A percentile compares a stretch with the other conserved stretches of the same genome.
Conservation (phyloP, 129 eudicot genomes). For the Rutidosis leptorrhynchoides region DNA sequence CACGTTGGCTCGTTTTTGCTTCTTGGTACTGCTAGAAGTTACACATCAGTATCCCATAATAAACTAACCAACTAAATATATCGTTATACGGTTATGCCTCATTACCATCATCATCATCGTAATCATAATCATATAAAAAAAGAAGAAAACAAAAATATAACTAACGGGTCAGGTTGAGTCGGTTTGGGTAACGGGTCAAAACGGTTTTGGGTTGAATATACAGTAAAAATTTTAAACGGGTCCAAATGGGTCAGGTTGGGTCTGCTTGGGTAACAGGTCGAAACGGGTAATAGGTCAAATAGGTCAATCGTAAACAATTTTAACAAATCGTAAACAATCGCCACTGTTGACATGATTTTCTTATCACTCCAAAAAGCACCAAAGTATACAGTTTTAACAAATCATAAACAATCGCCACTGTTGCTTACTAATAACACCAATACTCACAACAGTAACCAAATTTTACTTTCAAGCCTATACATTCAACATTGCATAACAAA, state of each 20-base stretch:
- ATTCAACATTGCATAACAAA: constrained; percentile 7
- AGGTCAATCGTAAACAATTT: too few relatives aligned
- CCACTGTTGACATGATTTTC: neutral
- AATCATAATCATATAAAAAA: too few relatives aligned
- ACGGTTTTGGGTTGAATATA: too few relatives aligned
- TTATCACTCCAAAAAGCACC: neutral
- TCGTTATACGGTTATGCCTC: neutral
- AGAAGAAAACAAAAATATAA: too few relatives aligned
- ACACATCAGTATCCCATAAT: constrained; percentile 11
- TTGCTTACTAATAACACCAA: neutral
- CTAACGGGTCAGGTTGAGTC: too few relatives aligned
- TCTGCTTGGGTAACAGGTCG: too few relatives aligned
- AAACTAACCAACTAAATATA: neutral
- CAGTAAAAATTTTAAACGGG: too few relatives aligned
- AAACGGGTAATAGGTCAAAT: too few relatives aligned
- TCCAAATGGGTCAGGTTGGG: too few relatives aligned
- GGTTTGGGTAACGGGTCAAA: too few relatives aligned
- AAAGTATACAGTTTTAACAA: neutral
- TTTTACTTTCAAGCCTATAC: neutral
- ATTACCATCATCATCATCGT: neutral
- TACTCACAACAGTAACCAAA: neutral
- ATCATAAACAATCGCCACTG: neutral
- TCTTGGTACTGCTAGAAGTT: constrained; percentile 49
- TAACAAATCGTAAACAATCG: too few relatives aligned
- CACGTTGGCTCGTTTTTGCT: constrained; percentile 86